Evolutionary conservation across 208 protist genomes (phyloP), one percentile per base, ranked within the genome.

Genomic region (Wallacemonas sp.): DNA sequence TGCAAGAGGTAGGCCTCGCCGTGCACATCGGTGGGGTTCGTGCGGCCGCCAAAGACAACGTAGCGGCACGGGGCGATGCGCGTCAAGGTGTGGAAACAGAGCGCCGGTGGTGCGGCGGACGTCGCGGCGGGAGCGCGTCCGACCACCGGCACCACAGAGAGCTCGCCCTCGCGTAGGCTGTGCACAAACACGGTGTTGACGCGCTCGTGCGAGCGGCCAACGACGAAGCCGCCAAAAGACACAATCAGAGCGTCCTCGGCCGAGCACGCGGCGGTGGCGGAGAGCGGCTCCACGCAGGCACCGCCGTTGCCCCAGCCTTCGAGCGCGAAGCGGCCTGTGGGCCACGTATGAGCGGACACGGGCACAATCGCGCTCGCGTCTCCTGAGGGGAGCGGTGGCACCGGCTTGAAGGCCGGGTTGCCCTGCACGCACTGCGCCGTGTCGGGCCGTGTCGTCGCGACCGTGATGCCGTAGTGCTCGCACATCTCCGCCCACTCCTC

Each of bases 401-500:
- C 67, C 41, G 67, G 70, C 16, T 65, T 65, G 63, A 81, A 72
- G 14, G 71, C 67, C 23, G 52, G 20, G 49, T 71, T 62, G 2
- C 28, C 61, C 25, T 41, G 28, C 46, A 70, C 72, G 50, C 71
- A 66, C 5, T 16, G n/a, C 4, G 46, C 48, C 33, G 3, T 28
- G 31, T 0, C 41, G 3, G 3, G 25, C 23, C 46, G 64, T 11
- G 86, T 94, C 1, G 63, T 23, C 2, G 83, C 81, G 61, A 97
- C 70, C 8, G 86, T 92, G 63, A 97, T 84, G 65, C 89, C 89
- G 71, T 97, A 97, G 70, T 97, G 92, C 59, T 93, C 87, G 65
- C 92, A 97, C 89, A 95, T 97, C 69, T 97, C 92, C 45, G 71
- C 77, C 86, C 89, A 97, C 67, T 95, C 89, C 65, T 97, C 92